Percentiles rank a stretch among this genome's conserved stretches.
phyloP scores from a whole-genome alignment of 2,329 filamentous ascomycete species.

The Penicillium sp. region DNA sequence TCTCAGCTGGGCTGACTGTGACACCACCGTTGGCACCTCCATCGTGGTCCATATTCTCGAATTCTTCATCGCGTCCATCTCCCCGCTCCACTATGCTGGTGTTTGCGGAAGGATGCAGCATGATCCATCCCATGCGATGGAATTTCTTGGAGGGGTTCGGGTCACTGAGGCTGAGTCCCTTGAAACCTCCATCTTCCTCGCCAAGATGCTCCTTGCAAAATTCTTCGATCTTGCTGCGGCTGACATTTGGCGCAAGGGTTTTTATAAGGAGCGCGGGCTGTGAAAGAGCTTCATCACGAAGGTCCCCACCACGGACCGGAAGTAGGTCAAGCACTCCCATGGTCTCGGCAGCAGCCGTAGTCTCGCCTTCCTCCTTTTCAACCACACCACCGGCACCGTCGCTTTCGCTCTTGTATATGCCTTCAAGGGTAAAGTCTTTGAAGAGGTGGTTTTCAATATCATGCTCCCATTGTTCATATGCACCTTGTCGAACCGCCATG shows the following conservation, averaged over 20 bases:
- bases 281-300: constrained; percentile 77
- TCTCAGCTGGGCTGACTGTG: constrained; percentile 57
- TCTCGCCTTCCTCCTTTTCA: constrained; percentile 93
- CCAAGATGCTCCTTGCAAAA: constrained; percentile 93
- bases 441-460: constrained; percentile 78
- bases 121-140: constrained; percentile 96
- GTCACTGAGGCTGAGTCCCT: constrained; percentile 90
- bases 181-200: constrained; percentile 83
- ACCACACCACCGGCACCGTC: constrained; percentile 75
- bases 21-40: constrained; percentile 26
- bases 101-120: constrained; percentile 74
- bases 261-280: constrained; percentile 95
- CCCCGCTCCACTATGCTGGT: constrained; percentile 57
- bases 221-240: constrained; percentile 79
- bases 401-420: constrained; percentile 84
- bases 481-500: constrained; percentile 66
- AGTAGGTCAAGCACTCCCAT: constrained; percentile 85
- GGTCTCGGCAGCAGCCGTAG: constrained; percentile 82
- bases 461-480: constrained; percentile 79
- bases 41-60: constrained; percentile 44
- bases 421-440: constrained; percentile 89
- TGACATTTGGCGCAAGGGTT: constrained; percentile 92
- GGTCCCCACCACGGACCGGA: constrained; percentile 70
- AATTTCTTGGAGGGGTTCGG: constrained; percentile 95
- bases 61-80: constrained; percentile 63